Conservation (phyloP, 208 protist genomes). For the Trypanosoma avium region DNA sequence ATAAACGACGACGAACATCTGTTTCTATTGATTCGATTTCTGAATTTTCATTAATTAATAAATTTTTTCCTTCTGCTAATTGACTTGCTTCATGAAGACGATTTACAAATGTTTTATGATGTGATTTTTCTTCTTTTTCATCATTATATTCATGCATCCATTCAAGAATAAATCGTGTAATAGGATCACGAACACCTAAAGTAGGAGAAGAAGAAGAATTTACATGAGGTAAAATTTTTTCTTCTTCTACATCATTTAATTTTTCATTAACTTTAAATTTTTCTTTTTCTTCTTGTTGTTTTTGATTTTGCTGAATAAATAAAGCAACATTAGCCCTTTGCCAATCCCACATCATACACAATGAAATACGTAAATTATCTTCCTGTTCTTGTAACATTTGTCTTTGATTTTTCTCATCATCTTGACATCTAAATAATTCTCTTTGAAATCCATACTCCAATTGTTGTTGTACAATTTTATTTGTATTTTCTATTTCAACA, state of each 20-base stretch:
- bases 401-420: slow-evolving; percentile 17
- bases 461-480: not conserved
- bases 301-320: slow-evolving; percentile 1
- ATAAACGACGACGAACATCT: slow-evolving; percentile 18
- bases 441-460: not conserved
- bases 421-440: slow-evolving; percentile 1
- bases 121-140: slow-evolving; percentile 6
- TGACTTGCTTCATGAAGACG: slow-evolving; percentile 17
- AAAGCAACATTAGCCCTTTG: slow-evolving; percentile 13
- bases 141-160: slow-evolving; percentile 63
- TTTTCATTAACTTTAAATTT: not conserved
- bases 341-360: slow-evolving; percentile 25
- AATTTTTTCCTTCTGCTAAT: not conserved
- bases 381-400: slow-evolving; percentile 25
- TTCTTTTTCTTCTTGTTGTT: slow-evolving; percentile 11
- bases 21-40: not conserved
- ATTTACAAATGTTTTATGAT: slow-evolving; percentile 14
- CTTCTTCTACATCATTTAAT: too few relatives aligned
- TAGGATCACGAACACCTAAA: slow-evolving; percentile 48
- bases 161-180: slow-evolving; percentile 76
- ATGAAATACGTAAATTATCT: slow-evolving; percentile 23
- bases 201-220: not conserved
- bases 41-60: not conserved
- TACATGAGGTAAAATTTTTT: too few relatives aligned
- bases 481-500: too few relatives aligned